Conservation (phyloP, 768 basidiomycete genomes). For the Calocera cornea region DNA sequence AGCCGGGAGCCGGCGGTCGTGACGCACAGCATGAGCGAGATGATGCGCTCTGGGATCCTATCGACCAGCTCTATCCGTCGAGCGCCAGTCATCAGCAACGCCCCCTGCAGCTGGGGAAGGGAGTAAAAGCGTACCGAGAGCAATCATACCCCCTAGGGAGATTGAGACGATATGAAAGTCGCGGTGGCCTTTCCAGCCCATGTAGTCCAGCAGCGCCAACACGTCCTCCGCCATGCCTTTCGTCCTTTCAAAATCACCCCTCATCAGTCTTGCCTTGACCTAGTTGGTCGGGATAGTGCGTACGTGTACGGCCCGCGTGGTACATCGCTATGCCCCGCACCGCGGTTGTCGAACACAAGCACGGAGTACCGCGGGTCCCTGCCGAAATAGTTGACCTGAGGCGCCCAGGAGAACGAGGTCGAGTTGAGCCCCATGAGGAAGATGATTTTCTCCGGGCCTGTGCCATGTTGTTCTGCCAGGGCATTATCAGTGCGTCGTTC, state of each 20-base stretch:
- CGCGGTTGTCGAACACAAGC: constrained; percentile 74
- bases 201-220: constrained; percentile 48
- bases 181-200: constrained; percentile 54
- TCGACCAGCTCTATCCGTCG: constrained; percentile 52
- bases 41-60: constrained; percentile 51
- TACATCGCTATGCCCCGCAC: constrained; percentile 59
- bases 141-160: constrained; percentile 76
- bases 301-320: constrained; percentile 70
- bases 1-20: constrained; percentile 50
- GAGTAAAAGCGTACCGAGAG: constrained; percentile 42
- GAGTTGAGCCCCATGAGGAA: constrained; percentile 71
- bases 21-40: constrained; percentile 50
- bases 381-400: constrained; percentile 53
- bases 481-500: background rate
- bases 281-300: constrained; percentile 15
- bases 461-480: constrained; percentile 50
- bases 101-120: too few relatives aligned
- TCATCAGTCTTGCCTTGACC: constrained; percentile 9
- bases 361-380: constrained; percentile 40
- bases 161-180: constrained; percentile 58
- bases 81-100: constrained; percentile 10
- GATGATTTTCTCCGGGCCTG: constrained; percentile 47
- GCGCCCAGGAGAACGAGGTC: constrained; percentile 47
- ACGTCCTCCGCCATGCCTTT: constrained; percentile 66
- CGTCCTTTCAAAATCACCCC: constrained; percentile 45